phyloP scores from a whole-genome alignment of 2,329 filamentous ascomycete genomes.

The Aureobasidium lini region DNA sequence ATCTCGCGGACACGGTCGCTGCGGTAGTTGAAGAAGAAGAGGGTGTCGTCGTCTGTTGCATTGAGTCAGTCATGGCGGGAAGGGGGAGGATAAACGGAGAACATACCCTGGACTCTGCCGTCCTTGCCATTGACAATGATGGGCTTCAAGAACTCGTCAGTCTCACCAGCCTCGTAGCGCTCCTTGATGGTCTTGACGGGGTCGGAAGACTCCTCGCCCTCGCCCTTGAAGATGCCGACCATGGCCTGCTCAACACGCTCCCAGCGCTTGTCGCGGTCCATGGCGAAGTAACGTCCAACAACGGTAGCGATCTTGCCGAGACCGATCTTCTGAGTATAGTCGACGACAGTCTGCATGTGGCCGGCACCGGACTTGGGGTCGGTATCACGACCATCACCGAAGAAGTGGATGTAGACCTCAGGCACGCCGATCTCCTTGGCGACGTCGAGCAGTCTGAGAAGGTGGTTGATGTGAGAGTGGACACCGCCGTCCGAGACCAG shows the following conservation, averaged over 20 bases:
- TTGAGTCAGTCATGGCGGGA: neutral
- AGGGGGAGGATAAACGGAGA: neutral
- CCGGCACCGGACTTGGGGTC: conserved; percentile 88
- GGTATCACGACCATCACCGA: conserved; percentile 94
- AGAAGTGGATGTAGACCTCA: conserved; percentile 97
- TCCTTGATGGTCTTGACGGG: conserved; percentile 80
- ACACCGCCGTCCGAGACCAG: conserved; percentile 94
- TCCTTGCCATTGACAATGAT: conserved; percentile 90
- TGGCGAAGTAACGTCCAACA: conserved; percentile 94
- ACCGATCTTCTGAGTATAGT: conserved; percentile 74
- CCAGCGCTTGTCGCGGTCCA: conserved; percentile 99
- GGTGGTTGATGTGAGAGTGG: conserved; percentile 90
- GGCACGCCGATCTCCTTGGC: conserved; percentile 84
- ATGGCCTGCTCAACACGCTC: conserved; percentile 85
- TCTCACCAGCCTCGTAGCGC: conserved; percentile 80
- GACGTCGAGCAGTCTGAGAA: conserved; percentile 78
- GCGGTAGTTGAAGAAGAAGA: conserved; percentile 99
- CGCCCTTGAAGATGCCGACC: conserved; percentile 76
- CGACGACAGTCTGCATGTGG: conserved; percentile 81
- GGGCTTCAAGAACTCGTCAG: conserved; percentile 95
- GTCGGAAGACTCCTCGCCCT: conserved; percentile 79
- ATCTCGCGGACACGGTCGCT: conserved; percentile 96
- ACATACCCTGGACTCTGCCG: conserved; percentile 68
- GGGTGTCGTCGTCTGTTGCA: conserved; percentile 70
- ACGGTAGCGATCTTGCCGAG: conserved; percentile 83